These are phyloP conservation scores for Mycena sp. DNA, from an alignment of 1,284 basidiomycete genomes.

Conservation along the genomic window DNA sequence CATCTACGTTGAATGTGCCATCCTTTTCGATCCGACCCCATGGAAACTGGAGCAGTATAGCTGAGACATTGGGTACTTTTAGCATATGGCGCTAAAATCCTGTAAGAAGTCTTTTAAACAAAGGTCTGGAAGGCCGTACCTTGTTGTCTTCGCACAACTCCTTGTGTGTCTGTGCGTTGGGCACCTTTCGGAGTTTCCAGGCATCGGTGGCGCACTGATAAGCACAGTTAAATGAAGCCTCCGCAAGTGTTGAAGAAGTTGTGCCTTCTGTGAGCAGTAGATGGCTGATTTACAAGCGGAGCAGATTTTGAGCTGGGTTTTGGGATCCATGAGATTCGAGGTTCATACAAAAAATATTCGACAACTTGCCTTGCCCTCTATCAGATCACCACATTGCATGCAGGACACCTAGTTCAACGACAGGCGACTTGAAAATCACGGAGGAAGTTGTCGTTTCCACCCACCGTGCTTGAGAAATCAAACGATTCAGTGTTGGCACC, in stretches of 20 bases:
- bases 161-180: slow-evolving; percentile 45
- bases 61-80: slow-evolving; percentile 39
- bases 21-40: slow-evolving; percentile 53
- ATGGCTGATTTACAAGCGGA: slow-evolving; percentile 31
- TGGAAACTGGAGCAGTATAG: slow-evolving; percentile 45
- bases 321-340: background rate
- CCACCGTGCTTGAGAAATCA: slow-evolving; percentile 13
- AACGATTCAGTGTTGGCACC: slow-evolving; percentile 6
- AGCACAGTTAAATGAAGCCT: background rate
- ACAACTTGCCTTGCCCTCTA: background rate
- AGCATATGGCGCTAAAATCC: slow-evolving; percentile 47
- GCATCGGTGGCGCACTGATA: slow-evolving; percentile 31
- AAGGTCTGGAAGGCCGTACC: slow-evolving; percentile 35
- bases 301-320: slow-evolving; percentile 15
- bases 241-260: background rate
- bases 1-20: slow-evolving; percentile 45
- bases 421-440: background rate
- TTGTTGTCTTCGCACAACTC: slow-evolving; percentile 48
- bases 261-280: slow-evolving; percentile 31
- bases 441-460: background rate
- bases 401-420: background rate
- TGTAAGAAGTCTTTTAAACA: too few species aligned
- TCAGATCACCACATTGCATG: slow-evolving; percentile 1
- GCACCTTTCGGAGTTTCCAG: slow-evolving; percentile 31
- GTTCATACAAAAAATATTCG: background rate